phyloP scores from a whole-genome alignment of 306 rosid genomes.

The Vigna hirtella region DNA sequence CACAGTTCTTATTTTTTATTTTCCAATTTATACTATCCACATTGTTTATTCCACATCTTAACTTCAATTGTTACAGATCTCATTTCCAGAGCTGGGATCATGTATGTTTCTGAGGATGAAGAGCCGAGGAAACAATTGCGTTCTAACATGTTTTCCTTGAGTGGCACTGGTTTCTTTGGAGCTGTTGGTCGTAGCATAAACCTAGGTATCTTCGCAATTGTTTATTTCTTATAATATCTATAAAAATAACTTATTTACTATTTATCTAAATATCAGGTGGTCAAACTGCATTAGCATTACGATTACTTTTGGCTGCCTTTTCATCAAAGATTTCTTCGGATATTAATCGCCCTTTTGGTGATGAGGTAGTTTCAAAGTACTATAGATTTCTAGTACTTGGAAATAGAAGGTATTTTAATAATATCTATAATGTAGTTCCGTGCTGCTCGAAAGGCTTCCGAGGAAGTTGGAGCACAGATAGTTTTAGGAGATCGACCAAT shows the following conservation, averaged over 20 bases:
- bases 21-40: constrained; percentile 16
- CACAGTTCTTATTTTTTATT: constrained; percentile 10
- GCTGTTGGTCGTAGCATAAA: constrained; percentile 91
- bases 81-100: constrained; percentile 94
- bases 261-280: constrained; percentile 67
- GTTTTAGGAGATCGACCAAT: constrained; percentile 95
- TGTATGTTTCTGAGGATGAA: constrained; percentile 65
- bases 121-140: constrained; percentile 61
- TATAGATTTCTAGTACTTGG: neutral
- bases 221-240: neutral
- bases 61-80: constrained; percentile 69
- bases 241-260: neutral
- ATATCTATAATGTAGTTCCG: constrained; percentile 63
- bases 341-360: constrained; percentile 84
- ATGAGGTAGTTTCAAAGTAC: constrained; percentile 63
- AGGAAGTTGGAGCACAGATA: constrained; percentile 86
- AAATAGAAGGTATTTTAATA: constrained; percentile 8
- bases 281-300: constrained; percentile 88
- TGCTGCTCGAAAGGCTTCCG: constrained; percentile 86
- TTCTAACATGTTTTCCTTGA: constrained; percentile 86
- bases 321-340: constrained; percentile 85
- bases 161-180: constrained; percentile 82
- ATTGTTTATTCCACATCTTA: constrained; percentile 57
- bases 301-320: constrained; percentile 82
- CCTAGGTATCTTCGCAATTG: constrained; percentile 63